Evolutionary conservation across 192 early-diverging fungal genomes (phyloP).

Genomic region (Lunasporangiospora selenospora): DNA sequence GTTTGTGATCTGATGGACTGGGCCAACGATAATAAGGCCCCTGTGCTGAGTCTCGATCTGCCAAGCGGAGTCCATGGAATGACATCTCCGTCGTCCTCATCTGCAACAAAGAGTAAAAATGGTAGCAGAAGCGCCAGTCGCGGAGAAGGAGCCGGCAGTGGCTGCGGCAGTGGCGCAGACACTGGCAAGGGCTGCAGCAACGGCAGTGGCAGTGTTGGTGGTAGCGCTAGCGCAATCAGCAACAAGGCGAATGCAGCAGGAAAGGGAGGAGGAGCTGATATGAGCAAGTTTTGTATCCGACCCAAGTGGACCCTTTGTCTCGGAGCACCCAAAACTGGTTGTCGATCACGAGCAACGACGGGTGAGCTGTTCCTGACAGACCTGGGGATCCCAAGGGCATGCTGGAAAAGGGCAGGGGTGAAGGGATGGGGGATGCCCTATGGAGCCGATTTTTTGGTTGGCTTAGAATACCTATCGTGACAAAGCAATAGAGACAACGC

Average conservation of each 20-base stretch:
- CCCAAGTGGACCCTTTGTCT: constrained; percentile 84
- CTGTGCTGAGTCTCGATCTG: constrained; percentile 71
- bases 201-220: too few relatives aligned
- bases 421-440: constrained; percentile 62
- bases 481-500: not conserved
- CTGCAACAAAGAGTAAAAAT: not conserved
- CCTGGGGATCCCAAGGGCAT: constrained; percentile 69
- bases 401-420: constrained; percentile 66
- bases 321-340: constrained; percentile 73
- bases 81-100: not conserved
- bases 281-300: constrained; percentile 56
- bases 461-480: constrained; percentile 54
- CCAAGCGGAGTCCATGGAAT: constrained; percentile 70
- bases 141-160: too few relatives aligned
- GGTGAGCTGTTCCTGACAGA: constrained; percentile 84
- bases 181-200: too few relatives aligned
- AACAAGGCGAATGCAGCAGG: too few relatives aligned
- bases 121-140: too few relatives aligned
- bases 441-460: constrained; percentile 66
- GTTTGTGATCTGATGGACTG: constrained; percentile 71
- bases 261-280: constrained; percentile 45
- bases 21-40: constrained; percentile 70
- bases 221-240: too few relatives aligned
- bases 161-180: too few relatives aligned
- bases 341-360: constrained; percentile 57